Evolutionary conservation across 441 rosid species (phyloP), one percentile per base, ranked within the genome.

Genomic region (Croton setiger): DNA sequence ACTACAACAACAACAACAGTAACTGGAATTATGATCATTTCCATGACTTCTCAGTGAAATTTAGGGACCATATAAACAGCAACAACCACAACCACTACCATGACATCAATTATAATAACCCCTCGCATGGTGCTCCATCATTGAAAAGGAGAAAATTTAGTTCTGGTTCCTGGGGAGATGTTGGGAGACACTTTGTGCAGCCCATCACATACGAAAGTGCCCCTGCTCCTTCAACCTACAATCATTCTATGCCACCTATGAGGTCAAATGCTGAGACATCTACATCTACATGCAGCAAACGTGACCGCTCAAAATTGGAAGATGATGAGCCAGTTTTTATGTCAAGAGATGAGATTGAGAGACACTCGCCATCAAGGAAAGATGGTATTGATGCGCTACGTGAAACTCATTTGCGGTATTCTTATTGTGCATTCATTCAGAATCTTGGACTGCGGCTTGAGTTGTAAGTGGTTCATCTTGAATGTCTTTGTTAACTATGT

Each of bases 271-370:
- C 76, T 13, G 86, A 83, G 78, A 69, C 68, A 35, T 80, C 83
- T 54, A 77, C 87, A 2, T 80, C 85, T 53, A 66, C 63, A 14
- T 73, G 80, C 66, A 64, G 81, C 60, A 89, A 89, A 78, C 87
- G 85, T 72, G 87, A 81, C 55, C 82, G 88, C 18, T 76, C 90
- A 62, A 76, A 76, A 48, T 68, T 84, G 76, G 96, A 86, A 66
- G 93, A 86, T 52, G 91, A 82, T 73, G 92, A 84, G 63, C 82
- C 83, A 13, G 55, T 79, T 3, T 89, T 87, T 73, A 74, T 89
- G 88, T 87, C 96, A 4, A 84, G 85, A 81, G 87, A 86, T 72
- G 91, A 86, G 75, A 89, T 89, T 67, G 96, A 89, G 72, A 83
- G 84, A 77, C 70, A 53, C 77, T 89, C 96, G 2, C 96, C 96